Base-by-base conservation (phyloP, 352 stramenopile genomes). In the Aphanomyces cochlioides region DNA sequence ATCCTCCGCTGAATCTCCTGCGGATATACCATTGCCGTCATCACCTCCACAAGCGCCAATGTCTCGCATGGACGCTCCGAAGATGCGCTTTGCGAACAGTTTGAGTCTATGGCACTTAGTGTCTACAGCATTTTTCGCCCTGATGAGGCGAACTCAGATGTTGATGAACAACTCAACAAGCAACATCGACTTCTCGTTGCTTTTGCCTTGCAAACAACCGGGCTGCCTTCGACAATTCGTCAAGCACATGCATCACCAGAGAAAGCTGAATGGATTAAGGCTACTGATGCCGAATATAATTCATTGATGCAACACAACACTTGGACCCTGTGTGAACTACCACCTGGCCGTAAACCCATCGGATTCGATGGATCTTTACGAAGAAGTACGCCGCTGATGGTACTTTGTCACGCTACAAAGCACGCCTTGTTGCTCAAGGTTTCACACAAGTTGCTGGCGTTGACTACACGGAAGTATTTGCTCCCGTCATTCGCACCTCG, bases 301-400 rank as follows among this genome's bases (percentile, higher is more conserved):
- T 53, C 45, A 15, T n/a, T 53, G 45, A 53, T 53, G 45, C 45
- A 53, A 1, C 45, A 53, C n/a, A 53, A 19, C 13, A 53, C 45
- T n/a, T 53, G 45, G 45, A 53, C 45, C 2, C 45, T 53, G 13
- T 53, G 45, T n/a, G 45, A 53, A 53, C 45, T 53, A 15, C 45
- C 45, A n/a, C 13, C 45, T 53, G 45, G 2, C n/a, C n/a, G 45
- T n/a, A 53, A 19, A 15, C 45, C 45, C 13, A n/a, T 53, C 13
- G 45, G n/a, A 2, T 15, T n/a, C 45, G 45, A n/a, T 53, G 45
- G 45, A 15, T 53, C 45, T 53, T n/a, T n/a, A n/a, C 45, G 13
- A 53, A 53, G 45, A 53, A n/a, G n/a, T 53, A 53, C 45, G 45
- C 45, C 45, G 45, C 45, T n/a, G 45, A 53, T 53, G 45, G 45